Percentiles rank a stretch among this genome's conserved stretches.
phyloP scores from a whole-genome alignment of 768 basidiomycete genomes.

The Piloderma croceum region DNA sequence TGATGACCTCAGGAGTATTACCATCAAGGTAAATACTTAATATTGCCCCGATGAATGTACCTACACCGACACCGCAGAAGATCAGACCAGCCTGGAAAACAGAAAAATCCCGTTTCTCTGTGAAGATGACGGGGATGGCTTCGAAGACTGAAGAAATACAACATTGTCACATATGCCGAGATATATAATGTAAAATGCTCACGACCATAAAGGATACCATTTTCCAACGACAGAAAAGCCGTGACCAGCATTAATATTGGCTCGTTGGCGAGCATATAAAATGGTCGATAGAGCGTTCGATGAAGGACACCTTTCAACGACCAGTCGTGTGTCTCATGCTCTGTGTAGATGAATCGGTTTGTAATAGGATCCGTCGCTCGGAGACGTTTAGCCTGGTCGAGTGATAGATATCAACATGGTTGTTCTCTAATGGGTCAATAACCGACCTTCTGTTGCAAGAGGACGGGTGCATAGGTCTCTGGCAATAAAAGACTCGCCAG shows the following conservation, averaged over 20 bases:
- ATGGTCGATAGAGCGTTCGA: conserved; percentile 54
- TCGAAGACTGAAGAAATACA: conserved; percentile 26
- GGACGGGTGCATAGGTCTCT: conserved; percentile 63
- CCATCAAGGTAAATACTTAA: conserved; percentile 20
- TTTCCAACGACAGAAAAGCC: conserved; percentile 55
- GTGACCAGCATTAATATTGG: conserved; percentile 60
- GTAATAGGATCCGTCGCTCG: conserved; percentile 44
- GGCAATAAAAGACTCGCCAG: conserved; percentile 45
- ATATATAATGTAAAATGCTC: too few relatives aligned
- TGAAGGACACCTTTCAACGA: conserved; percentile 42
- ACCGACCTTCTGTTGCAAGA: conserved; percentile 47
- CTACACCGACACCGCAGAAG: conserved; percentile 36
- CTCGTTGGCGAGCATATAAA: conserved; percentile 56
- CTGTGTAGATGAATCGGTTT: conserved; percentile 43
- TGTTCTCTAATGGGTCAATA: too few relatives aligned
- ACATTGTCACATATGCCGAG: too few relatives aligned
- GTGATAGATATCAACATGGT: conserved; percentile 4
- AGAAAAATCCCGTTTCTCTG: conserved; percentile 31
- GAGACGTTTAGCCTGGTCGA: conserved; percentile 35
- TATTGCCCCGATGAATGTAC: conserved; percentile 25
- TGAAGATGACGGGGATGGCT: conserved; percentile 34
- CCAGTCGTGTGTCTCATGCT: conserved; percentile 57
- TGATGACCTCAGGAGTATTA: conserved; percentile 27
- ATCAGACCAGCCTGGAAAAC: conserved; percentile 31
- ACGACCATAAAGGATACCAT: conserved; percentile 56